phyloP scores from a whole-genome alignment of 495 filamentous ascomycete genomes.

The Lasiosphaeris hirsuta region DNA sequence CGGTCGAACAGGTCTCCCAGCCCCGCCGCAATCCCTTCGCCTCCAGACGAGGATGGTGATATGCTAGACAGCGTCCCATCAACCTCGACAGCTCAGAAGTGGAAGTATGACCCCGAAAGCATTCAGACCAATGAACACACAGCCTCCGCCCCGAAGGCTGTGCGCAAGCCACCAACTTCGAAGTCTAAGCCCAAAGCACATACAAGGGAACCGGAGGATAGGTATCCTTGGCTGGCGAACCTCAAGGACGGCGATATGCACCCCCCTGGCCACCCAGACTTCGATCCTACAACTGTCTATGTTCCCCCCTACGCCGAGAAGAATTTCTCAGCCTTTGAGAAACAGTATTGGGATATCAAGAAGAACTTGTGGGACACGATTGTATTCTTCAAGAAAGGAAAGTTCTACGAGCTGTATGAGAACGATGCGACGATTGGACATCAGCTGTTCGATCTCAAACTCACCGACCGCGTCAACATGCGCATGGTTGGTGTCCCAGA shows the following conservation, averaged over 20 bases:
- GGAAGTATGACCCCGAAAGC: conserved; percentile 82
- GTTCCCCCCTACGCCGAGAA: conserved; percentile 74
- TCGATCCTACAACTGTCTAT: conserved; percentile 86
- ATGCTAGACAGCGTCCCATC: conserved; percentile 51
- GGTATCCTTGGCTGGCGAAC: conserved; percentile 88
- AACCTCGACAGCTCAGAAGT: conserved; percentile 77
- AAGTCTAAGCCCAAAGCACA: conserved; percentile 64
- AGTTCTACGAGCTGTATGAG: conserved; percentile 98
- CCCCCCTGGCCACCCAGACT: conserved; percentile 76
- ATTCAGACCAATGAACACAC: conserved; percentile 54
- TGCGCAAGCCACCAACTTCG: conserved; percentile 35
- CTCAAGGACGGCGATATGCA: conserved; percentile 79
- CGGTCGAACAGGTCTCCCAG: conserved; percentile 48
- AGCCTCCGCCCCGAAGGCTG: conserved; percentile 25
- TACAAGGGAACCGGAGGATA: conserved; percentile 70
- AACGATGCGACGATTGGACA: conserved; percentile 97
- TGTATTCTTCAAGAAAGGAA: conserved; percentile 99
- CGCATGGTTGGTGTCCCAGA: conserved; percentile 96
- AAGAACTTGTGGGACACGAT: conserved; percentile 96
- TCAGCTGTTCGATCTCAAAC: conserved; percentile 95
- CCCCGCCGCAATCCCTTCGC: conserved; percentile 6
- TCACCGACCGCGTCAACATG: conserved; percentile 99
- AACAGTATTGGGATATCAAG: conserved; percentile 99
- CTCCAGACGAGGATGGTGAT: conserved; percentile 22
- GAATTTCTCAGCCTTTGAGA: conserved; percentile 89